A percentile compares a stretch with the other conserved stretches of the same genome.
Conservation (phyloP, 2,329 filamentous ascomycete genomes). For the Hymenoscyphus fraxineus region DNA sequence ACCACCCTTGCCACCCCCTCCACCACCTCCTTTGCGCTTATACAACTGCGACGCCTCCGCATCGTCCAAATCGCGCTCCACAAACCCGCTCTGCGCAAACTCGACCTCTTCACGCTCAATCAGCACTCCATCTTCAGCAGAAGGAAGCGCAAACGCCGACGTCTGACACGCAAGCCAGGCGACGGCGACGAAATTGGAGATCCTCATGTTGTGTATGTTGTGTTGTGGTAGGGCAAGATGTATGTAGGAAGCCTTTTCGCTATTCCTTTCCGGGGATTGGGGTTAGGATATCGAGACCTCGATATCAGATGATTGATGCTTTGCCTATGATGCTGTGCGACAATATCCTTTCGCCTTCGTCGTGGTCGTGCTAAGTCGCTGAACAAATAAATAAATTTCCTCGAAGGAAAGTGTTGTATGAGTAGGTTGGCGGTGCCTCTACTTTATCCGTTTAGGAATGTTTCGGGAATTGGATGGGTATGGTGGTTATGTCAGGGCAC, state of each 20-base stretch:
- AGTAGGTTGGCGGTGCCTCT: background rate
- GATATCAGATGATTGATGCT: background rate
- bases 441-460: background rate
- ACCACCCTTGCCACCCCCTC: constrained; percentile 43
- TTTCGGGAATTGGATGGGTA: background rate
- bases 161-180: constrained; percentile 20
- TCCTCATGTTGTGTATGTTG: constrained; percentile 1
- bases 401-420: background rate
- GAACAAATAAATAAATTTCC: too few relatives aligned
- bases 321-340: background rate
- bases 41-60: constrained; percentile 42
- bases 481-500: background rate
- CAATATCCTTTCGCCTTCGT: background rate
- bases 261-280: too few relatives aligned
- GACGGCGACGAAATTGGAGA: constrained; percentile 17
- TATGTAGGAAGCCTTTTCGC: background rate
- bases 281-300: background rate
- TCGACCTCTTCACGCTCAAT: background rate
- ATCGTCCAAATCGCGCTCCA: constrained; percentile 3
- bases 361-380: too few relatives aligned
- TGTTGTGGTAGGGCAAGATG: background rate
- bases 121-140: constrained; percentile 16
- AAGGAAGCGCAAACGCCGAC: constrained; percentile 23
- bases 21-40: constrained; percentile 60
- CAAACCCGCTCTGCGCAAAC: background rate